Evolutionary conservation across 2,329 filamentous ascomycete species (phyloP), one percentile per base, ranked within the genome.

Genomic region (Talaromyces sp.): DNA sequence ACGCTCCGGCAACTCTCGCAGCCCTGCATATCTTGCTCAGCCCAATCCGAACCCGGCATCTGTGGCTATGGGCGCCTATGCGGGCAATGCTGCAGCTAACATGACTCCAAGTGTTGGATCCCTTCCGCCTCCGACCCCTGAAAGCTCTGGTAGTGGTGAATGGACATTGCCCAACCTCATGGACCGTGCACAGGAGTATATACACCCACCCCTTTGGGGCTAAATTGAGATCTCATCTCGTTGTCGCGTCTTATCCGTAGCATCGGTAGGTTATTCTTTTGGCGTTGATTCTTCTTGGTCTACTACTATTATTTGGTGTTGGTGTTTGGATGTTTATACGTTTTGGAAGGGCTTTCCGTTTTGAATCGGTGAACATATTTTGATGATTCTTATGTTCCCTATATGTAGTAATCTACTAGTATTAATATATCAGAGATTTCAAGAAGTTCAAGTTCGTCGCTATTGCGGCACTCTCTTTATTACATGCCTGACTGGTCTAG

Each of bases 141-240:
- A 78, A 53, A 77, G 75, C 57, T 75, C 75, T n/a, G 72, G 69
- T 22, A 76, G 76, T 51, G 68, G 73, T 19, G 76, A 78, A 52
- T 78, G 75, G 76, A 70, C 72, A 42, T 71, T 74, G 32, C 74
- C 73, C 3, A 77, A 75, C 52, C 63, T 78, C n/a, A 51, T 77
- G 11, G 76, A 78, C 52, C 68, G 76, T 13, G 76, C 75, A 32
- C 66, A 72, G n/a, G 75, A 79, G 61, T 78, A 77, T 58, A 77
- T 79, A 10, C 75, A 77, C 52, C 75, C 76, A 14, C 75, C 76
- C 2, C 61, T 78, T 11, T 78, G 76, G 76, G 64, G 70, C 33
- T 74, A 58, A 57, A 36, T n/a, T 10, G 16, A 24, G 33, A 17
- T 16, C 22, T 30, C 8, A 10, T 17, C 9, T 20, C 45, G 13